A percentile compares a stretch with the other conserved stretches of the same genome.
Conservation (phyloP, 768 basidiomycete species). For the Boletus patriciae region DNA sequence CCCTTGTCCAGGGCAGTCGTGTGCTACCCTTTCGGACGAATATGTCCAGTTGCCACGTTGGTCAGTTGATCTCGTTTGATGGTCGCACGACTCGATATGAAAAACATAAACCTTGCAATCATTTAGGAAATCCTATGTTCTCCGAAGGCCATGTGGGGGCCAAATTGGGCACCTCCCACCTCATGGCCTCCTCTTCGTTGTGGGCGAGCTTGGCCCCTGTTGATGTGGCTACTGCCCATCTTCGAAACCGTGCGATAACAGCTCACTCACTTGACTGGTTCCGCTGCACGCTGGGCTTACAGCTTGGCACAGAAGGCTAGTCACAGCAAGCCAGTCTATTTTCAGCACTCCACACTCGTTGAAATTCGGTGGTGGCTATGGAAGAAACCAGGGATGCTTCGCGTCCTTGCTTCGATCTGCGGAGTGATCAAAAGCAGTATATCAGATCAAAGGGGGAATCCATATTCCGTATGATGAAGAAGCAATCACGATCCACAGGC, state of each 20-base stretch:
- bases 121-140: slow-evolving; percentile 6
- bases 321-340: not conserved
- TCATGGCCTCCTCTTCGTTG: slow-evolving; percentile 14
- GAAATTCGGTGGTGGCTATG: slow-evolving; percentile 30
- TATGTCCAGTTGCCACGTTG: slow-evolving; percentile 17
- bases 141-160: slow-evolving; percentile 5
- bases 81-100: slow-evolving; percentile 7
- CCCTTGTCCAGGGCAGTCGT: slow-evolving; percentile 4
- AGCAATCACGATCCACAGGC: slow-evolving; percentile 8
- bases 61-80: slow-evolving; percentile 10
- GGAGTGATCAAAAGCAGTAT: slow-evolving; percentile 20
- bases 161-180: slow-evolving; percentile 1
- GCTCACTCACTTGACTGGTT: not conserved
- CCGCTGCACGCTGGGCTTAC: not conserved
- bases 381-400: slow-evolving; percentile 17
- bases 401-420: slow-evolving; percentile 25
- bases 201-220: not conserved
- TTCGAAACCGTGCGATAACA: not conserved
- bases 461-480: not conserved
- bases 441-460: slow-evolving; percentile 21
- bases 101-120: slow-evolving; percentile 19
- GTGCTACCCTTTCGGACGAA: slow-evolving; percentile 10
- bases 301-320: not conserved
- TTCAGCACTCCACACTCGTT: slow-evolving; percentile 4
- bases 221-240: not conserved